These are phyloP conservation scores for Dactylellina haptotyla DNA, from an alignment of 2,329 filamentous ascomycete genomes.

Conservation along the genomic window DNA sequence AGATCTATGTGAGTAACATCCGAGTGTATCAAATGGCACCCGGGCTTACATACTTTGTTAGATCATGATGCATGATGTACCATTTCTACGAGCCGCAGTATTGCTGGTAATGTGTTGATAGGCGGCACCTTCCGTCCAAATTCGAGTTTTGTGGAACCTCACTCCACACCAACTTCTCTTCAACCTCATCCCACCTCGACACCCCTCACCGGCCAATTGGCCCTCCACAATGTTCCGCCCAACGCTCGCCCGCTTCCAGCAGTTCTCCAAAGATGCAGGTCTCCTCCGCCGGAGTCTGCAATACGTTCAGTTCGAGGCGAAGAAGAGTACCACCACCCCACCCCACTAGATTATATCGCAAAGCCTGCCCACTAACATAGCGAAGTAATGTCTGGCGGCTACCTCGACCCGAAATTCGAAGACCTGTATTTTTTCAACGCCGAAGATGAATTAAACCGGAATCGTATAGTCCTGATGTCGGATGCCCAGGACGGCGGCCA, in stretches of 20 bases:
- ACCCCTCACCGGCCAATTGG: conserved; percentile 22
- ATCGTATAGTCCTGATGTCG: conserved; percentile 78
- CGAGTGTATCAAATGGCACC: no score
- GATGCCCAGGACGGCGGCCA: conserved; percentile 88
- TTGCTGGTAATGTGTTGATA: no score
- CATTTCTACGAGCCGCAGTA: no score
- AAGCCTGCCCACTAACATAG: neutral
- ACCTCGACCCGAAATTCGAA: conserved; percentile 35
- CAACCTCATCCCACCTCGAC: conserved; percentile 1
- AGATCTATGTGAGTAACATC: no score
- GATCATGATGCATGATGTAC: no score
- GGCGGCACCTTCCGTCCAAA: no score
- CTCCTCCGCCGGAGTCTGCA: conserved; percentile 36
- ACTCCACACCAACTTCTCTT: conserved; percentile 3
- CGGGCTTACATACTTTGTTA: no score
- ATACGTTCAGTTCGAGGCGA: conserved; percentile 39
- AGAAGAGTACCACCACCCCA: conserved; percentile 38
- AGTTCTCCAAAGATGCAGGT: conserved; percentile 35
- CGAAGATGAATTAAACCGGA: conserved; percentile 40
- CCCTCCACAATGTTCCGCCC: conserved; percentile 33
- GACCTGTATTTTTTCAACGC: conserved; percentile 51
- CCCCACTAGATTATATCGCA: neutral
- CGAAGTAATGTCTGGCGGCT: conserved; percentile 42
- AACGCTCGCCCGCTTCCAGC: conserved; percentile 36
- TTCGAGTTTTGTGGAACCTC: conserved; percentile 26